phyloP scores from a whole-genome alignment of 345 rosid species.

The Lenwebbia sp. region DNA sequence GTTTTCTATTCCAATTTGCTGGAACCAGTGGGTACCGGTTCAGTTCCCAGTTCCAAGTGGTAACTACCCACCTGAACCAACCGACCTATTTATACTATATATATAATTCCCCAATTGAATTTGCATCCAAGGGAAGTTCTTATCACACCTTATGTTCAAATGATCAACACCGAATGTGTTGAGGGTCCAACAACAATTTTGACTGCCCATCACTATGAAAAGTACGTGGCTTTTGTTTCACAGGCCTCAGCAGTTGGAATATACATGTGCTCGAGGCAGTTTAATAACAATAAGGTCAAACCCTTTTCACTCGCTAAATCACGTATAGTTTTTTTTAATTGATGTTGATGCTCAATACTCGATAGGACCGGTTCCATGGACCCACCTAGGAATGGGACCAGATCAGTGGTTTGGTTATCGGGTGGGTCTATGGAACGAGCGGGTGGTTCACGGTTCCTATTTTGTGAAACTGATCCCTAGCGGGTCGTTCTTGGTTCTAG shows the following conservation, averaged over 20 bases:
- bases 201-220: slow-evolving; percentile 23
- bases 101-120: slow-evolving; percentile 9
- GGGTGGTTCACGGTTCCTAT: no score
- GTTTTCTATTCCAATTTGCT: no score
- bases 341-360: no score
- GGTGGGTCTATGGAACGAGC: not conserved
- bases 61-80: no score
- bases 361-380: not conserved
- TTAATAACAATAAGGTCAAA: slow-evolving; percentile 21
- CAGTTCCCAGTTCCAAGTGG: no score
- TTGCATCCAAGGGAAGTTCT: slow-evolving; percentile 27
- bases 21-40: no score
- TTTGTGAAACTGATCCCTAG: no score
- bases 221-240: slow-evolving; percentile 6
- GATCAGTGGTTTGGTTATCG: fast-evolving
- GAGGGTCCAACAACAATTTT: slow-evolving; percentile 29
- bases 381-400: fast-evolving
- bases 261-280: slow-evolving; percentile 26
- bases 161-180: slow-evolving; percentile 24
- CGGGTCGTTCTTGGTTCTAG: no score
- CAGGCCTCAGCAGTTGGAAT: slow-evolving; percentile 1
- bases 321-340: not conserved
- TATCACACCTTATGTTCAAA: slow-evolving; percentile 27
- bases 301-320: slow-evolving; percentile 32
- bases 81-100: no score